These are phyloP conservation scores for Boechera retrofracta DNA, from an alignment of 345 rosid genomes.

Conservation along the genomic window DNA sequence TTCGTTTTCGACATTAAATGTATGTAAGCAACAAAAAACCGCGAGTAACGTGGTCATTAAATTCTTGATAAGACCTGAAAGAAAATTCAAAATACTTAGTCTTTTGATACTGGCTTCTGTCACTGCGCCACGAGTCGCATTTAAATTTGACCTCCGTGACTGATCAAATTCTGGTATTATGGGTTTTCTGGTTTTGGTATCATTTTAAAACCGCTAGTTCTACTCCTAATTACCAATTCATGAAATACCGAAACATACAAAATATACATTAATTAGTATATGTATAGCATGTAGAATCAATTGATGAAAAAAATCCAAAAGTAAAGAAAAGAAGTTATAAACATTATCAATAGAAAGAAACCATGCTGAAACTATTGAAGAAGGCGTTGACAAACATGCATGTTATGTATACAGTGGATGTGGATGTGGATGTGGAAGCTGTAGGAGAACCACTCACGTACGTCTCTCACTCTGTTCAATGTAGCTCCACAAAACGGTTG, in stretches of 20 bases:
- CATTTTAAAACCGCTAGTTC: neutral
- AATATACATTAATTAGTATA: neutral
- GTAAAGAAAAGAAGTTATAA: neutral
- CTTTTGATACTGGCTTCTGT: neutral
- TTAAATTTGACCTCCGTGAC: neutral
- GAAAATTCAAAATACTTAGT: neutral
- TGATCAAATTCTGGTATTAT: neutral
- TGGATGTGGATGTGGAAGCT: neutral
- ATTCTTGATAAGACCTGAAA: neutral
- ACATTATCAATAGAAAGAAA: neutral
- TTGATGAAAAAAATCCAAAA: neutral
- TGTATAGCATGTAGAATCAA: neutral
- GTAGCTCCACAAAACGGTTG: slow-evolving; percentile 7
- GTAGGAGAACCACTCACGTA: neutral
- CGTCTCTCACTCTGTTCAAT: neutral
- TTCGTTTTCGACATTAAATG: slow-evolving; percentile 20
- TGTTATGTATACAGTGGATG: neutral
- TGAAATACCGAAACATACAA: neutral
- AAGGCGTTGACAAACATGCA: neutral
- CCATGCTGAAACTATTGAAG: neutral
- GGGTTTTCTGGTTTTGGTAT: neutral
- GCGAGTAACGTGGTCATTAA: neutral
- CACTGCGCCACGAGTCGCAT: neutral
- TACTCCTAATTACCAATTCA: neutral
- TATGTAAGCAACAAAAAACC: neutral